Base-by-base conservation (phyloP, 805 yeast species). In the Yarrowia sp. region DNA sequence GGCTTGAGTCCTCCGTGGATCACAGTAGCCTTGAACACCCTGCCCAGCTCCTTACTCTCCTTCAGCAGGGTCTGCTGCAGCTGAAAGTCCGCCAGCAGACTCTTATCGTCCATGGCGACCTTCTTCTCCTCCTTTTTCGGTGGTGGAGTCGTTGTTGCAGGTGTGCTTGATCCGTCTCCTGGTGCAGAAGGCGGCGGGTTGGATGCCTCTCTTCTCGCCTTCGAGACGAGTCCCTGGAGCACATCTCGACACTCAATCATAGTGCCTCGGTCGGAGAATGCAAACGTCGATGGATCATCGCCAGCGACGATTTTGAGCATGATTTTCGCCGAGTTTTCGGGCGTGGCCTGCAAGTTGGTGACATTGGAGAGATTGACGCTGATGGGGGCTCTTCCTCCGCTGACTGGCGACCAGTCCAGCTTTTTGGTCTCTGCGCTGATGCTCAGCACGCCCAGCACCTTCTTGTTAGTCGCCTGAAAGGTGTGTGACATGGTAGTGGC, bases 1-100 rank as follows among this genome's bases (percentile, higher is more conserved):
- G 96, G 89, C 4, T 90, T 86, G 46, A 93, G 75, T 16, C 89
- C 87, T 9, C 75, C 75, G 7, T 66, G 61, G 64, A 91, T 90
- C 6, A 94, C 97, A 0, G 97, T 87, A 64, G 90, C 96, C 51
- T 92, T 86, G 71, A 94, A 94, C 1, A 87, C 84, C 63, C 83
- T 81, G 77, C 90, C 83, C 61, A 94, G 77, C 8, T 75, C 76
- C 55, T 85, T 82, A 69, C 91, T 88, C 64, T 86, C 87, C 62
- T 84, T 77, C 25, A 94, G 76, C 18, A 93, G 74, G 62, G 83
- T 82, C 67, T 91, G 96, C 69, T 94, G 99, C 16, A 94, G 76
- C 56, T 83, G 85, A 44, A 84, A 79, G 71, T 94, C 90, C 44
- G 83, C 80, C 65, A 92, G 75, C 59, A 93, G 76, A 63, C 80